Evolutionary conservation across 352 stramenopile species (phyloP).

Genomic region (Phytophthora rubi): DNA sequence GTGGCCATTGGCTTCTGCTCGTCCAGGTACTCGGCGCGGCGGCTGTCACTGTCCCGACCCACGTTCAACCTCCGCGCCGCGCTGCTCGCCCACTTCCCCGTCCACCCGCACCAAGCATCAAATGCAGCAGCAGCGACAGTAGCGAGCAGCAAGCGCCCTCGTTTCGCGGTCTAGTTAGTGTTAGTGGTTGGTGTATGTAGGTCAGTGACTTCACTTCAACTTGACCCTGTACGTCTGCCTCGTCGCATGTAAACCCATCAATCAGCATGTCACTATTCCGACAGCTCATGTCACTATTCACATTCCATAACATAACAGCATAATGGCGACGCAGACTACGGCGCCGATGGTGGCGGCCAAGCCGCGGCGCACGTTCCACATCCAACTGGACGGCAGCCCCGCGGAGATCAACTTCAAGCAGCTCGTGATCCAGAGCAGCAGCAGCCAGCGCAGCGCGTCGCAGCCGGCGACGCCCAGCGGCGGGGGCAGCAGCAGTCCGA

Average conservation of each 20-base stretch:
- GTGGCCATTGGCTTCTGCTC: slow-evolving; percentile 62
- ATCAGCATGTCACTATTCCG: not conserved
- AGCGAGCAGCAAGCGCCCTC: slow-evolving; percentile 3
- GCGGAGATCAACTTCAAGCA: slow-evolving; percentile 82
- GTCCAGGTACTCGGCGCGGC: slow-evolving; percentile 57
- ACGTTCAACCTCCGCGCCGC: slow-evolving; percentile 66
- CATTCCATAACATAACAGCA: not conserved
- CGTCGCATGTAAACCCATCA: not conserved
- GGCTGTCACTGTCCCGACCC: slow-evolving; percentile 65
- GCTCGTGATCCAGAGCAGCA: slow-evolving; percentile 40
- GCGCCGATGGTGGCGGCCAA: slow-evolving; percentile 14
- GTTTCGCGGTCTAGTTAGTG: slow-evolving; percentile 10
- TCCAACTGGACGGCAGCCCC: slow-evolving; percentile 54
- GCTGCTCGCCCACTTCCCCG: slow-evolving; percentile 54
- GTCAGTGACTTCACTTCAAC: slow-evolving; percentile 12
- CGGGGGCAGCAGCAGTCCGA: not conserved
- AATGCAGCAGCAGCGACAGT: not conserved
- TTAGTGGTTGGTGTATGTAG: too few relatives aligned
- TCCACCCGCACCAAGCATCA: not conserved
- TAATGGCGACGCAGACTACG: slow-evolving; percentile 6
- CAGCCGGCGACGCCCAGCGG: not conserved
- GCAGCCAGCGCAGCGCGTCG: not conserved
- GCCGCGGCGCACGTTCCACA: slow-evolving; percentile 52
- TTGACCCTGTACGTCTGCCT: slow-evolving; percentile 7
- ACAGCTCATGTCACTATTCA: not conserved